Percentiles rank a stretch among this genome's conserved stretches.
Evolutionary conservation across 2,329 filamentous ascomycete species (phyloP).

Genomic region (Byssoonygena ceratinophila): DNA sequence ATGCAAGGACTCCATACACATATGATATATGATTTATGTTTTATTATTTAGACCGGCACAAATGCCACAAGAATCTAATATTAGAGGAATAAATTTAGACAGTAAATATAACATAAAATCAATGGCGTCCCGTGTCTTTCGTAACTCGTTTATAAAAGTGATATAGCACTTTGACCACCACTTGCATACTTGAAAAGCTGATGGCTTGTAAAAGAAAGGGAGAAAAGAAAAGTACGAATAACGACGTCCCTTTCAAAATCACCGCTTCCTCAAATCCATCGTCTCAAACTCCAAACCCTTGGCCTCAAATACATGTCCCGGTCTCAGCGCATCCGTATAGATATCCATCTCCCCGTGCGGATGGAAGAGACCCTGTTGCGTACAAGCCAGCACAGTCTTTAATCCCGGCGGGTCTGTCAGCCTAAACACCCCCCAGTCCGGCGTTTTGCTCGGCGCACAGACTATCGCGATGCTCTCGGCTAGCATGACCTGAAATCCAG

Average conservation of each 20-base stretch:
- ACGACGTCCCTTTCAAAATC: background rate
- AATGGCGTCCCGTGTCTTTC: background rate
- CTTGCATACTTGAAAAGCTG: too few relatives aligned
- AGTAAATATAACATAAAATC: background rate
- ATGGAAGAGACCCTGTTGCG: constrained; percentile 71
- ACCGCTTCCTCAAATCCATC: constrained; percentile 47
- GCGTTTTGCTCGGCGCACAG: constrained; percentile 68
- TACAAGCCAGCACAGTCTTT: constrained; percentile 71
- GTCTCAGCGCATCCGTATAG: constrained; percentile 63
- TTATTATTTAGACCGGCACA: too few relatives aligned
- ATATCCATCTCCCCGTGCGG: constrained; percentile 60
- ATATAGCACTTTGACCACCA: background rate
- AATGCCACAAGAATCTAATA: too few relatives aligned
- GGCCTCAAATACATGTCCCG: constrained; percentile 61
- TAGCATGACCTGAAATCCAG: constrained; percentile 91
- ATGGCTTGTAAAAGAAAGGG: background rate
- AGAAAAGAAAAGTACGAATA: background rate
- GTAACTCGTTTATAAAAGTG: background rate
- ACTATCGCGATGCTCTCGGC: constrained; percentile 95
- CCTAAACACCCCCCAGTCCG: constrained; percentile 80
- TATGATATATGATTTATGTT: too few relatives aligned
- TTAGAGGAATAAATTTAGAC: too few relatives aligned
- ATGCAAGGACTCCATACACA: too few relatives aligned
- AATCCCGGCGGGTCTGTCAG: constrained; percentile 88
- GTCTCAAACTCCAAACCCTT: constrained; percentile 56